phyloP scores from a whole-genome alignment of 345 rosid species.

The Fremontodendron californicum region DNA sequence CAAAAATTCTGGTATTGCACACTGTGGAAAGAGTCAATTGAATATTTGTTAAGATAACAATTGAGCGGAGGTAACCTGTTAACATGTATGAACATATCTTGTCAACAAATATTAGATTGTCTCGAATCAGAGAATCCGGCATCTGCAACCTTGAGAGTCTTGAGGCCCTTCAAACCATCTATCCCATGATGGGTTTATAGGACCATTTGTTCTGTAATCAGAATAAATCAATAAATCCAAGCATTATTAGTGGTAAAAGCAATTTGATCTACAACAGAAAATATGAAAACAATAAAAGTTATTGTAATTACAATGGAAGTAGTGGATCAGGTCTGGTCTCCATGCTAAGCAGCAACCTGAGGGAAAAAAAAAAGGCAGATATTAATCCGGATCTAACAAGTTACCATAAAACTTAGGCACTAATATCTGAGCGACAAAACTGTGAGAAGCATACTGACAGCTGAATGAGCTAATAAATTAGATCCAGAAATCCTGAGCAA shows the following conservation, averaged over 20 bases:
- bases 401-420: neutral
- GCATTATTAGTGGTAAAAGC: slow-evolving; percentile 11
- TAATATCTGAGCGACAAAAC: neutral
- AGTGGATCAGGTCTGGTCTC: slow-evolving; percentile 53
- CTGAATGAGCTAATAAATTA: neutral
- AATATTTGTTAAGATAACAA: slow-evolving; percentile 15
- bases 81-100: slow-evolving; percentile 10
- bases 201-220: slow-evolving; percentile 58
- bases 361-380: neutral
- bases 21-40: slow-evolving; percentile 8
- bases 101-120: slow-evolving; percentile 19
- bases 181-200: slow-evolving; percentile 56
- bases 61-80: slow-evolving; percentile 14
- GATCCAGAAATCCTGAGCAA: neutral
- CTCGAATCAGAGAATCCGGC: slow-evolving; percentile 51
- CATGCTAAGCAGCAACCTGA: slow-evolving; percentile 42
- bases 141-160: slow-evolving; percentile 55
- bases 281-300: neutral
- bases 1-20: slow-evolving; percentile 15
- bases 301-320: slow-evolving; percentile 51
- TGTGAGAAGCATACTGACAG: neutral
- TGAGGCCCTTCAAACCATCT: slow-evolving; percentile 76
- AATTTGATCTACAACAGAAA: neutral
- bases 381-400: slow-evolving; percentile 5
- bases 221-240: neutral